These are phyloP conservation scores for Apophysomyces ossiformis DNA, from an alignment of 371 early-diverging fungal species.

Conservation along the genomic window DNA sequence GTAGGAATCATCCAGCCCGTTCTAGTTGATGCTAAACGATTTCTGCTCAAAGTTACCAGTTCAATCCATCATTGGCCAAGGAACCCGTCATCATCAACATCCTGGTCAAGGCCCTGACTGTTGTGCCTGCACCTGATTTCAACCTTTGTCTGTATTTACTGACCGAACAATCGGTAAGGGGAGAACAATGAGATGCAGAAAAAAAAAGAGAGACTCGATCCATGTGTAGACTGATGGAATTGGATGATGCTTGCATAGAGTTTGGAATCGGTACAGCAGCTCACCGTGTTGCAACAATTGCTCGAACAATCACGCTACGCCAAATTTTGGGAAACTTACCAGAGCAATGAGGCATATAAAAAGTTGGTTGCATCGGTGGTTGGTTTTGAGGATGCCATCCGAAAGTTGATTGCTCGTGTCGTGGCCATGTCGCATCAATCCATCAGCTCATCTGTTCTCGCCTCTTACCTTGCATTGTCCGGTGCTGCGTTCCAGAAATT, in stretches of 20 bases:
- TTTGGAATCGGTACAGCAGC: conserved; percentile 63
- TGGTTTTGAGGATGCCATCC: conserved; percentile 78
- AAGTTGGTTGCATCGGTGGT: conserved; percentile 66
- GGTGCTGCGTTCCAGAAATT: conserved; percentile 69
- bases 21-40: neutral
- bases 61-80: conserved; percentile 82
- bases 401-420: conserved; percentile 72
- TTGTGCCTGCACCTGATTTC: conserved; percentile 87
- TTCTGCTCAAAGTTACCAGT: conserved; percentile 70
- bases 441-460: conserved; percentile 60
- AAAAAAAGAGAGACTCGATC: too few relatives aligned
- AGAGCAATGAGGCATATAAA: conserved; percentile 53
- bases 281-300: conserved; percentile 76
- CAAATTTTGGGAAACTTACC: conserved; percentile 77
- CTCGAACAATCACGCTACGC: conserved; percentile 81
- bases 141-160: conserved; percentile 87
- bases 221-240: too few relatives aligned
- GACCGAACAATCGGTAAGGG: conserved; percentile 69
- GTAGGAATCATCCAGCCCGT: neutral
- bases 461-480: conserved; percentile 70
- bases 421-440: conserved; percentile 84
- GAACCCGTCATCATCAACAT: conserved; percentile 73
- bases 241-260: conserved; percentile 25
- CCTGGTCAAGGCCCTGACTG: conserved; percentile 82
- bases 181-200: neutral